These are phyloP conservation scores for Nitzschia inconspicua DNA, from an alignment of 108 stramenopile species.

Conservation along the genomic window DNA sequence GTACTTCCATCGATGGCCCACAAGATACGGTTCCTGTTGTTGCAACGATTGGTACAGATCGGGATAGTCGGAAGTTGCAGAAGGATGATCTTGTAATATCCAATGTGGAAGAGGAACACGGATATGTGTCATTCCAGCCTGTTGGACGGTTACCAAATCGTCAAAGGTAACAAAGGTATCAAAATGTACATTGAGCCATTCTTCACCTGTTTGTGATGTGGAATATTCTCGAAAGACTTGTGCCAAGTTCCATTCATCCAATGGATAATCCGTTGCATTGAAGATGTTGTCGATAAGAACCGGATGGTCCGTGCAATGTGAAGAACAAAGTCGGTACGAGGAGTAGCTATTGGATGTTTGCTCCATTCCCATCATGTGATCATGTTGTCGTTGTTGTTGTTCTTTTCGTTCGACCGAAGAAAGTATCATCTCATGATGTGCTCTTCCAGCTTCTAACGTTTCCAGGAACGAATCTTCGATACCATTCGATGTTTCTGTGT, in stretches of 20 bases:
- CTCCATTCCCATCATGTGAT: too few relatives aligned
- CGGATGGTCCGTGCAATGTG: too few relatives aligned
- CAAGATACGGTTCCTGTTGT: constrained; percentile 33
- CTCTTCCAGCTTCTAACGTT: too few relatives aligned
- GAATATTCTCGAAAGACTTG: constrained; percentile 15
- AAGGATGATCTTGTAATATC: constrained; percentile 25
- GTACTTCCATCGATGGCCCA: constrained; percentile 36
- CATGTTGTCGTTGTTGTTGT: too few relatives aligned
- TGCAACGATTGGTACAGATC: too few relatives aligned
- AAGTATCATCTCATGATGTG: too few relatives aligned
- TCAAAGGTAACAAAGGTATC: constrained; percentile 42
- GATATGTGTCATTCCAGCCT: constrained; percentile 39
- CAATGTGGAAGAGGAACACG: constrained; percentile 55
- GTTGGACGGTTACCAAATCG: constrained; percentile 25
- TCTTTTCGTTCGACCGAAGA: too few relatives aligned
- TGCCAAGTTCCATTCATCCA: constrained; percentile 27
- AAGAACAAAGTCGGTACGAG: too few relatives aligned
- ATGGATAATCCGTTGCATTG: constrained; percentile 25
- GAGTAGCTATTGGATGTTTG: too few relatives aligned
- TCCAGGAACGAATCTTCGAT: too few relatives aligned
- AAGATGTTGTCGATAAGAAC: not conserved
- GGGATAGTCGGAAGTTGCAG: too few relatives aligned
- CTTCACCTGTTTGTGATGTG: constrained; percentile 5
- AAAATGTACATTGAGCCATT: constrained; percentile 46
- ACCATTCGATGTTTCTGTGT: too few relatives aligned